phyloP scores from a whole-genome alignment of 371 early-diverging fungal species.

The Apophysomyces elegans region DNA sequence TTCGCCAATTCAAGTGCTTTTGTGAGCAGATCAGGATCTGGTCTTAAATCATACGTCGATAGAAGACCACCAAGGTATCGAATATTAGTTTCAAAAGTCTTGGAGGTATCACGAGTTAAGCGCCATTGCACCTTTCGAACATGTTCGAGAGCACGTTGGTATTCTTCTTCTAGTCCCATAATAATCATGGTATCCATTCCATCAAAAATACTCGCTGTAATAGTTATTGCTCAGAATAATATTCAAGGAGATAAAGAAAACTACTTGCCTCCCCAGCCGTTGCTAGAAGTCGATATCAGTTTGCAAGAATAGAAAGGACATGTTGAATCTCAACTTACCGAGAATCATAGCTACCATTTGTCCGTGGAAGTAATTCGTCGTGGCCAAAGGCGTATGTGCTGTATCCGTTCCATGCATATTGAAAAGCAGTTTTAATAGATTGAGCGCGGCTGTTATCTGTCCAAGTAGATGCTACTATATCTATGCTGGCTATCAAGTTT shows the following conservation, averaged over 20 bases:
- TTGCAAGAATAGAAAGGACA: conserved; percentile 7
- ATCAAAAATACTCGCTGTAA: conserved; percentile 76
- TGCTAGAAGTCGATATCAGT: conserved; percentile 24
- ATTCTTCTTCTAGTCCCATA: conserved; percentile 82
- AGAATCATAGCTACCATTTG: conserved; percentile 55
- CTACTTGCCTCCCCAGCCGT: conserved; percentile 53
- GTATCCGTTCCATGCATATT: conserved; percentile 84
- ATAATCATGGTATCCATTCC: conserved; percentile 84
- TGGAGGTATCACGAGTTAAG: conserved; percentile 26
- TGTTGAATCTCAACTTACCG: conserved; percentile 74
- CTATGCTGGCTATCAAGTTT: neutral
- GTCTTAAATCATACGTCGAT: conserved; percentile 61
- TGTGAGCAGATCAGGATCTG: conserved; percentile 59
- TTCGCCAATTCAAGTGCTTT: conserved; percentile 40
- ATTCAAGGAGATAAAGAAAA: neutral
- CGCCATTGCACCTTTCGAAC: conserved; percentile 53
- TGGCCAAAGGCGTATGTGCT: conserved; percentile 60
- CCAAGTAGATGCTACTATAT: neutral
- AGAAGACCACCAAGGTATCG: conserved; percentile 76
- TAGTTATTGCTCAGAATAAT: neutral
- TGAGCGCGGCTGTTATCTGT: conserved; percentile 11
- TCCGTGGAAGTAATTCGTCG: conserved; percentile 60
- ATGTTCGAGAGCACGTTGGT: conserved; percentile 63
- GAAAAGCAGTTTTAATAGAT: conserved; percentile 58
- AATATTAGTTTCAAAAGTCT: conserved; percentile 79